These are phyloP conservation scores for Epichloe gansuensis DNA, from an alignment of 2,329 filamentous ascomycete genomes.

Conservation along the genomic window DNA sequence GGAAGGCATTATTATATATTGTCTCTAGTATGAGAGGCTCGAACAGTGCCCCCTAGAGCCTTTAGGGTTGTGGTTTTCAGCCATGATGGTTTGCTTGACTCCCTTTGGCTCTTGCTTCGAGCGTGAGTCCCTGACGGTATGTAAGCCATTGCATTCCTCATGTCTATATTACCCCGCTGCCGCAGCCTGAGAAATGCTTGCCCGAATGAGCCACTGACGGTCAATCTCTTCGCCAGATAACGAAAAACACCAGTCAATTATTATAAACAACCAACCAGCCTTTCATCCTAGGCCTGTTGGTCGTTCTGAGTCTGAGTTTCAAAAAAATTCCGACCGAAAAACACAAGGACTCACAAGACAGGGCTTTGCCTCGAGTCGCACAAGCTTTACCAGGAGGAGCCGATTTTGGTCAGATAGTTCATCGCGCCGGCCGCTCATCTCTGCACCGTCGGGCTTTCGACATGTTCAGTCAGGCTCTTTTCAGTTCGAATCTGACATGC, in stretches of 20 bases:
- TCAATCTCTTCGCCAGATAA: conserved; percentile 12
- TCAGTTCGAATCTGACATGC: conserved; percentile 19
- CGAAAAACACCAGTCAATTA: conserved; percentile 15
- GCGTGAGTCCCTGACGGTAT: conserved; percentile 28
- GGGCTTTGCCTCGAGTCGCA: conserved; percentile 22
- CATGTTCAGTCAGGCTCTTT: conserved; percentile 41
- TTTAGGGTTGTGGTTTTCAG: conserved; percentile 35
- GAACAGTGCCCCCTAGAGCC: conserved; percentile 28
- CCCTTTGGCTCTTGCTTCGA: conserved; percentile 26
- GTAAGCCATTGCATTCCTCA: conserved; percentile 11
- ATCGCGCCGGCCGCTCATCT: conserved; percentile 44
- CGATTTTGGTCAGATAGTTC: conserved; percentile 32
- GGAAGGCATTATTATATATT: conserved; percentile 1
- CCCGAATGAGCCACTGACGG: background rate
- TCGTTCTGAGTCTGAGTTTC: conserved; percentile 11
- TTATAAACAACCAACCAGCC: conserved; percentile 18
- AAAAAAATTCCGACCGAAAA: conserved; percentile 10
- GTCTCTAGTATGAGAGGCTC: conserved; percentile 27
- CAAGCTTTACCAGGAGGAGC: conserved; percentile 34
- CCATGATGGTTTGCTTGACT: conserved; percentile 33
- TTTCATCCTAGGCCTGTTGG: conserved; percentile 17
- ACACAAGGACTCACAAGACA: conserved; percentile 8
- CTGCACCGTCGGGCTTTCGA: conserved; percentile 46
- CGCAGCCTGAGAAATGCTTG: background rate
- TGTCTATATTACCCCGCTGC: background rate